Conservation (phyloP, 495 filamentous ascomycete genomes). For the Podospora didyma region DNA sequence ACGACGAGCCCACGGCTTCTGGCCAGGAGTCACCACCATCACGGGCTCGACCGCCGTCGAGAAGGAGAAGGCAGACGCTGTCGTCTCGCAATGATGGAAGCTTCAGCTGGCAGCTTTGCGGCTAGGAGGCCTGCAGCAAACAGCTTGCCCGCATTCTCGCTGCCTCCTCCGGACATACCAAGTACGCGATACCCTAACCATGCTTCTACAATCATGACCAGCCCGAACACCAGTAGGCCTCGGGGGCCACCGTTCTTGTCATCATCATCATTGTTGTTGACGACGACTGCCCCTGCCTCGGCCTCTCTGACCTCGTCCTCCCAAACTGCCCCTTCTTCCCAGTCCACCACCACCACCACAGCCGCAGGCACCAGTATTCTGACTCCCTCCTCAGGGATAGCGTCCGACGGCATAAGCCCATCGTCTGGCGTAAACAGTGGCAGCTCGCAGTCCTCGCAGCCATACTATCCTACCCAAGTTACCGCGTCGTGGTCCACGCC, state of each 20-base stretch:
- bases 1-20: no score
- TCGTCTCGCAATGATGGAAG: slow-evolving; percentile 4
- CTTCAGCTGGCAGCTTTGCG: slow-evolving; percentile 25
- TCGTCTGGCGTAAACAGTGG: slow-evolving; percentile 54
- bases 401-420: slow-evolving; percentile 60
- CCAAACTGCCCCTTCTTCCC: slow-evolving; percentile 38
- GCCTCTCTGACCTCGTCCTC: slow-evolving; percentile 4
- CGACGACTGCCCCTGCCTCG: slow-evolving; percentile 5
- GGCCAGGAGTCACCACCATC: background rate
- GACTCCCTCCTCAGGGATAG: slow-evolving; percentile 35
- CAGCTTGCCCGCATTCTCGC: slow-evolving; percentile 52
- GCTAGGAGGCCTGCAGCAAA: slow-evolving; percentile 58
- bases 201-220: slow-evolving; percentile 15
- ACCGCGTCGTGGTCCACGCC: slow-evolving; percentile 46
- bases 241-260: slow-evolving; percentile 2
- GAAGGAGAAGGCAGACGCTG: background rate
- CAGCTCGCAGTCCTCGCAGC: slow-evolving; percentile 47
- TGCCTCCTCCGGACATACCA: slow-evolving; percentile 52
- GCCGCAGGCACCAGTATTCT: slow-evolving; percentile 49
- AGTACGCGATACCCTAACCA: slow-evolving; percentile 37
- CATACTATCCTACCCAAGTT: slow-evolving; percentile 44
- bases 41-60: background rate
- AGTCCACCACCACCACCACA: slow-evolving; percentile 49
- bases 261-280: slow-evolving; percentile 1
- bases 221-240: slow-evolving; percentile 8